Base-by-base conservation (phyloP, 2,329 filamentous ascomycete genomes). In the Alternaria sp. region DNA sequence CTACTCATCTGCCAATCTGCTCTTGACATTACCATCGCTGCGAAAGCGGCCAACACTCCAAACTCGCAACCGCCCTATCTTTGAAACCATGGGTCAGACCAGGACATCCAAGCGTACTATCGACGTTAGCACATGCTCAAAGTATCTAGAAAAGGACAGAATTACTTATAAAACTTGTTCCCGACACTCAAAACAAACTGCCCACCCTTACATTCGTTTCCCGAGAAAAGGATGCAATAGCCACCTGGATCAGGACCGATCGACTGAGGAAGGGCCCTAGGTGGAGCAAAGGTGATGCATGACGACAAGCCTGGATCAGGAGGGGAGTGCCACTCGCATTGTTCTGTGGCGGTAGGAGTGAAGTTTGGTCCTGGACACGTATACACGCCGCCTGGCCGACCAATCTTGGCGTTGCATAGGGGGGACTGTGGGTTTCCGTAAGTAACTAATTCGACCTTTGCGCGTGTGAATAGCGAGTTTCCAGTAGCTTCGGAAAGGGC, bases 331-430 rank as follows among this genome's bases (percentile, higher is more conserved):
- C 44, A 56, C 14, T 34, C 18, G 43, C 54, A 56, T 34, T n/a
- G 12, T 14, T 49, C 34, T 14, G 44, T 41, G 16, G 43, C 42
- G 7, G 53, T 42, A 11, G 53, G 30, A 1, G 38, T 43, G 34
- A 56, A 56, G 22, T 41, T n/a, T 7, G 53, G 43, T 0, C 24
- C 16, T 9, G 43, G 53, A 22, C 53, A 49, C 11, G 47, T 38
- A 32, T 56, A 56, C 16, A 56, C 43, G 24, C 43, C 43, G 24
- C 53, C 53, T 0, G 53, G 43, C 22, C 46, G 20, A 22, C 53
- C 44, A 16, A 28, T 11, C 16, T 22, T 38, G 24, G 12, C 9
- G 7, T 28, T 24, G n/a, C 49, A 52, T n/a, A 39, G 14, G 14
- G 22, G 11, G 11, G 49, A 41, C 9, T 38, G 28, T 16, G 34